Evolutionary conservation across 2,329 filamentous ascomycete species (phyloP).

Genomic region (Penicillium sp.): DNA sequence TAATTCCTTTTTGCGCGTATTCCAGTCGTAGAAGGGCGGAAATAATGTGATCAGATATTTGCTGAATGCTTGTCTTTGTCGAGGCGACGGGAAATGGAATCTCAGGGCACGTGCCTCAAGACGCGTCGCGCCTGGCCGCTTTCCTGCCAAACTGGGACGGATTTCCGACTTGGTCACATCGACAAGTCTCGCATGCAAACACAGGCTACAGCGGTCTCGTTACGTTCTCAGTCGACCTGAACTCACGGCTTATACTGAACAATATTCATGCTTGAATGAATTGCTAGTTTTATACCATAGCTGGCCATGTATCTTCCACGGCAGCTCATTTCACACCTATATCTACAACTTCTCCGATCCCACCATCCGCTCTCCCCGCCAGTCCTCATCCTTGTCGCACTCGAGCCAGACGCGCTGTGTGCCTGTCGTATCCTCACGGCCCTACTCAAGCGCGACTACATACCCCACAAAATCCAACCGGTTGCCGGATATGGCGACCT

Average conservation of each 20-base stretch:
- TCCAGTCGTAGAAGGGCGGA: not conserved
- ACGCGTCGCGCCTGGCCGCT: slow-evolving; percentile 21
- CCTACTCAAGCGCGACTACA: slow-evolving; percentile 94
- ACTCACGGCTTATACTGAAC: slow-evolving; percentile 13
- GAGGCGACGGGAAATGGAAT: slow-evolving; percentile 20
- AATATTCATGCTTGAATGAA: slow-evolving; percentile 18
- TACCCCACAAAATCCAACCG: slow-evolving; percentile 94
- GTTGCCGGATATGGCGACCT: slow-evolving; percentile 90
- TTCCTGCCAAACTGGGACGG: slow-evolving; percentile 7
- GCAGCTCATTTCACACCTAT: slow-evolving; percentile 80
- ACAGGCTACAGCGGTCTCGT: not conserved
- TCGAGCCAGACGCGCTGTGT: slow-evolving; percentile 92
- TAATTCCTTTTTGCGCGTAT: not conserved
- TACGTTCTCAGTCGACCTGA: not conserved
- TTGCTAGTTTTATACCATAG: slow-evolving; percentile 13
- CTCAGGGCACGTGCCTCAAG: slow-evolving; percentile 19
- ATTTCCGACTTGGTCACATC: not conserved
- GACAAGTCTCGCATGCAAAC: not conserved
- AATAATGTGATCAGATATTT: not conserved
- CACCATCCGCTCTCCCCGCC: slow-evolving; percentile 87
- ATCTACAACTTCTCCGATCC: slow-evolving; percentile 77
- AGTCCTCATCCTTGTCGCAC: slow-evolving; percentile 82
- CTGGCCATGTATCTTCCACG: slow-evolving; percentile 86
- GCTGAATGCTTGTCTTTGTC: slow-evolving; percentile 15
- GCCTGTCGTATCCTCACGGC: slow-evolving; percentile 89